These are phyloP conservation scores for Psilocybe azurescens DNA, from an alignment of 768 basidiomycete genomes.

Conservation along the genomic window DNA sequence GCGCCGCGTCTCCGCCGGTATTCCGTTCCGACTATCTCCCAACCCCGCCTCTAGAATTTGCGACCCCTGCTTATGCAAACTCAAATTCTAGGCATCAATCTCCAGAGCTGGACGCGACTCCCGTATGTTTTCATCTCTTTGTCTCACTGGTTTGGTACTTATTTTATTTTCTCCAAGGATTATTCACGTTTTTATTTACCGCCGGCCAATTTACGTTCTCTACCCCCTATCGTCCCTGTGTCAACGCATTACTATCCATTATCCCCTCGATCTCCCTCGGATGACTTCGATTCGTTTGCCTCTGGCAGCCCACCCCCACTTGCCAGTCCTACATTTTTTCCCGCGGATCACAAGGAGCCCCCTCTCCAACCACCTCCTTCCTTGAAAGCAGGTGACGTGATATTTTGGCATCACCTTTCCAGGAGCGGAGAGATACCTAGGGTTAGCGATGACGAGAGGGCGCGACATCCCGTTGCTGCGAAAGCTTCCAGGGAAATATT, in stretches of 20 bases:
- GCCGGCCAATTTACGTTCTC: constrained; percentile 1
- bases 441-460: constrained; percentile 65
- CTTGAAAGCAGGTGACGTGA: constrained; percentile 62
- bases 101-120: constrained; percentile 16
- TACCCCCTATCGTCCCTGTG: constrained; percentile 14
- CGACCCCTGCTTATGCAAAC: constrained; percentile 30
- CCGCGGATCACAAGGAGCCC: constrained; percentile 46
- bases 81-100: constrained; percentile 13
- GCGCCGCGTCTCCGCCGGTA: constrained; percentile 31
- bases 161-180: constrained; percentile 10
- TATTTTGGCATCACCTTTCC: constrained; percentile 80
- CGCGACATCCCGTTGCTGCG: constrained; percentile 38
- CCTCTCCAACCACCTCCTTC: constrained; percentile 36
- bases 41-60: constrained; percentile 44
- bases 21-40: constrained; percentile 39
- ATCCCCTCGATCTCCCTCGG: constrained; percentile 15
- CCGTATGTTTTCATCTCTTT: constrained; percentile 12
- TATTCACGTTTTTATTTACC: constrained; percentile 13
- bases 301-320: constrained; percentile 32
- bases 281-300: constrained; percentile 7
- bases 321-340: constrained; percentile 27
- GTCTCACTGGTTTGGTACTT: background rate
- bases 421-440: constrained; percentile 76
- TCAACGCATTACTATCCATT: constrained; percentile 9
- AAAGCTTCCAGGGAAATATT: constrained; percentile 21